Conservation (phyloP, 2,329 filamentous ascomycete genomes). For the Penicillium griseofulvum region DNA sequence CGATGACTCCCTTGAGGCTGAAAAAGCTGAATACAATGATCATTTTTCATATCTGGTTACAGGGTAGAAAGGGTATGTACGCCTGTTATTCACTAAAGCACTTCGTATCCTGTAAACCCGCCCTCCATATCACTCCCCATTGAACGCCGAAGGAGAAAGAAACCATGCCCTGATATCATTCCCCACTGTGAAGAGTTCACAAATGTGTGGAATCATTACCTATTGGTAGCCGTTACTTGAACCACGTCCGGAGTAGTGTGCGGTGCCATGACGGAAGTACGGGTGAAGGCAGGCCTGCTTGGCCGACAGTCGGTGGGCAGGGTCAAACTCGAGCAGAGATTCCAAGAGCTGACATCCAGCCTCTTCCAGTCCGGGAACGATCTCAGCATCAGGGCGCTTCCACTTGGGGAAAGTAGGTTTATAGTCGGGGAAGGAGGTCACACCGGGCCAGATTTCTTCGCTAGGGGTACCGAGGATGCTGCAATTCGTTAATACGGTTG, state of each 20-base stretch:
- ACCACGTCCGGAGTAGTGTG: conserved; percentile 48
- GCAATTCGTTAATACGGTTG: conserved; percentile 7
- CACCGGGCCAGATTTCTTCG: conserved; percentile 81
- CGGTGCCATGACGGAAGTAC: conserved; percentile 65
- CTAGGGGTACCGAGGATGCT: conserved; percentile 78
- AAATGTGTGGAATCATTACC: conserved; percentile 16
- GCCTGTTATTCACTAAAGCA: conserved; percentile 29
- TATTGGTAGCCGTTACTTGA: conserved; percentile 41
- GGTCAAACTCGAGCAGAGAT: conserved; percentile 78
- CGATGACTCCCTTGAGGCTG: not conserved
- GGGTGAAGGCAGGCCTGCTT: conserved; percentile 83
- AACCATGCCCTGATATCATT: conserved; percentile 7
- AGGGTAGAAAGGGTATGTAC: conserved; percentile 28
- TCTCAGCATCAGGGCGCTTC: conserved; percentile 65
- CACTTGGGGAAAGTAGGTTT: conserved; percentile 91
- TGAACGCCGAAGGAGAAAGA: conserved; percentile 34
- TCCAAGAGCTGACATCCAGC: conserved; percentile 53
- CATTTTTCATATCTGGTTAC: not conserved
- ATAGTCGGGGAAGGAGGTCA: conserved; percentile 93
- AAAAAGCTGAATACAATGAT: conserved; percentile 2
- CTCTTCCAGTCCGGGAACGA: conserved; percentile 73
- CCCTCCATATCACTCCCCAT: conserved; percentile 29
- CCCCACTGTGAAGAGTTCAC: conserved; percentile 16
- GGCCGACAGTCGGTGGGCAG: conserved; percentile 79
- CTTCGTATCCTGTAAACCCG: conserved; percentile 32